Evolutionary conservation across 179 eudicot species (phyloP).

Genomic region (Actinidia arguta): DNA sequence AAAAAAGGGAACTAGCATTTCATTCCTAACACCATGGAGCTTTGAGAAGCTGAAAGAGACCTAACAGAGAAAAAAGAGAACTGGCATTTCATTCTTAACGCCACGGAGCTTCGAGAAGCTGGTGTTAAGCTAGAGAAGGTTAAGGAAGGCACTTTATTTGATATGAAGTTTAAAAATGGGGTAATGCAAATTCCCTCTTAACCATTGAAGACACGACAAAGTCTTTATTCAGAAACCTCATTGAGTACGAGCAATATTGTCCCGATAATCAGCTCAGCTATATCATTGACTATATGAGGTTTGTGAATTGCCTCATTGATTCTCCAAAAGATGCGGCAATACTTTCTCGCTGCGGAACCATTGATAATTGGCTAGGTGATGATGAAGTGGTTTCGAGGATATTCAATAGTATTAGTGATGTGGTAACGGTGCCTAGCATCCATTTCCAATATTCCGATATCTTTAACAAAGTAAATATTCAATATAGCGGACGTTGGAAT

Average conservation of each 20-base stretch:
- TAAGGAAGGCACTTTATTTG: not conserved
- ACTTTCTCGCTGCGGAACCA: not conserved
- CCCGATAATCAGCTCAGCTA: not conserved
- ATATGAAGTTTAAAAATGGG: conserved; percentile 2
- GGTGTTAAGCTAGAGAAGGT: not conserved
- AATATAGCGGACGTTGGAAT: not conserved
- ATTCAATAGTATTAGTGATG: not conserved
- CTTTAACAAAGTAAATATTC: not conserved
- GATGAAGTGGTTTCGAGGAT: not conserved
- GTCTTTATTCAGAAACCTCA: not conserved
- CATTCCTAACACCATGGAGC: not conserved
- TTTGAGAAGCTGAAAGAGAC: too few relatives aligned
- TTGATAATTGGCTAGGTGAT: not conserved
- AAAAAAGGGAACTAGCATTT: not conserved
- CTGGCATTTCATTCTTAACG: not conserved
- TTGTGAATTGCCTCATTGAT: not conserved
- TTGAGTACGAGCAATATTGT: not conserved
- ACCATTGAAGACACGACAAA: conserved; percentile 23
- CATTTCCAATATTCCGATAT: not conserved
- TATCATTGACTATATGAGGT: not conserved
- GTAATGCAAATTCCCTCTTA: not conserved
- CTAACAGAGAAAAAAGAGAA: too few relatives aligned
- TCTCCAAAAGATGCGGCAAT: not conserved
- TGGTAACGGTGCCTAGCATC: too few relatives aligned
- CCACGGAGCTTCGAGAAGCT: conserved; percentile 9